Percentiles rank a stretch among this genome's conserved stretches.
Evolutionary conservation across 169 alveolate species (phyloP).

Genomic region (Plasmodium coatneyi): DNA sequence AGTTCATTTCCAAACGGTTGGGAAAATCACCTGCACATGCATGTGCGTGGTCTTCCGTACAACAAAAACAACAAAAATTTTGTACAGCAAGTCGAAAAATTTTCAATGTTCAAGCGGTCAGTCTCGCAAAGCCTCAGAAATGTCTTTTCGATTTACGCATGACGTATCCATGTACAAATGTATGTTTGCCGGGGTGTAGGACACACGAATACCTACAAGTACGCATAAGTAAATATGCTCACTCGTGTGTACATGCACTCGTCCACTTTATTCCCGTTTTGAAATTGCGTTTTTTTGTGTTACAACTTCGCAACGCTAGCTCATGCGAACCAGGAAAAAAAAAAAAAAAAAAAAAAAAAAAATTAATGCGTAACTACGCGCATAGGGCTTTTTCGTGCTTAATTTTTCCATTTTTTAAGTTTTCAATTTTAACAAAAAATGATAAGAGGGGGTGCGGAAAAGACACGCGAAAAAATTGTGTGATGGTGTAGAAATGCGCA

Average conservation of each 20-base stretch:
- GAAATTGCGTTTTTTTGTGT: not conserved
- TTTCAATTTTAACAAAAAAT: not conserved
- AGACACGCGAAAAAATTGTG: not conserved
- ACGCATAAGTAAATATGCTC: not conserved
- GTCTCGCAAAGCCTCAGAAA: not conserved
- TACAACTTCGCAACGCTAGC: constrained; percentile 2
- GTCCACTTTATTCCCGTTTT: not conserved
- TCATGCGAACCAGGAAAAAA: not conserved
- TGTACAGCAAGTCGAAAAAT: not conserved
- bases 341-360: not conserved
- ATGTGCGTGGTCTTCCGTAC: not conserved
- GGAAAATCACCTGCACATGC: not conserved
- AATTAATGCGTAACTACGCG: not conserved
- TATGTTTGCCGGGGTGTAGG: not conserved
- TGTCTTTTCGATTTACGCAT: not conserved
- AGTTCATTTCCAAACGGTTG: not conserved
- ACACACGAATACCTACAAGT: not conserved
- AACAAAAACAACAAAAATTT: not conserved
- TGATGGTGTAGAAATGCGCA: not conserved
- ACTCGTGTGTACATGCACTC: not conserved
- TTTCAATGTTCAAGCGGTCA: not conserved
- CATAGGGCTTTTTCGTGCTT: not conserved
- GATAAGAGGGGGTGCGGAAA: not conserved
- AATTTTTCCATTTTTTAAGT: not conserved
- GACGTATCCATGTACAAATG: not conserved